Conservation (phyloP, 768 basidiomycete species). For the Xerocomellus dryophilus region DNA sequence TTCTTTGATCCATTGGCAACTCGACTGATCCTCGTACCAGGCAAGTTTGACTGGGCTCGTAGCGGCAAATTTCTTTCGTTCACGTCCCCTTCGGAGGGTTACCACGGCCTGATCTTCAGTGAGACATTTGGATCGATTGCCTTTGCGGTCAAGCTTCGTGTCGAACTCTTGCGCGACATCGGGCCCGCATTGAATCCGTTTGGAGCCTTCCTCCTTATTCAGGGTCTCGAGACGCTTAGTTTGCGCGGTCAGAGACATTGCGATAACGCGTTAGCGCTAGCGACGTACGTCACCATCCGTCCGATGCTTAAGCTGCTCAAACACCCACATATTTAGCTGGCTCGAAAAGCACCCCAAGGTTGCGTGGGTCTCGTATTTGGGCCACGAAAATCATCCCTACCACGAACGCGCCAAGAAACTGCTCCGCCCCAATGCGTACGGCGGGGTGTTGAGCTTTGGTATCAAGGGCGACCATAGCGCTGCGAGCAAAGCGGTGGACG, state of each 20-base stretch:
- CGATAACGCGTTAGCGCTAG: conserved; percentile 53
- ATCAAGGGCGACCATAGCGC: conserved; percentile 52
- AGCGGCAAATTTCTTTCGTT: conserved; percentile 57
- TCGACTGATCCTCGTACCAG: conserved; percentile 25
- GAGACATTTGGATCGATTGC: conserved; percentile 51
- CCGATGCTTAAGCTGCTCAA: background rate
- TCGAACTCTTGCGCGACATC: conserved; percentile 52
- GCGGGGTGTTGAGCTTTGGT: conserved; percentile 79
- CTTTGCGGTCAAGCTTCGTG: conserved; percentile 50
- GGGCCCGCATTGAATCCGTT: conserved; percentile 56
- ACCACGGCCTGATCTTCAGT: conserved; percentile 50
- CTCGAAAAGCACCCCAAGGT: conserved; percentile 65
- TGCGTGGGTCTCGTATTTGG: conserved; percentile 77
- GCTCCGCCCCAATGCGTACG: conserved; percentile 52
- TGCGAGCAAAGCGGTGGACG: conserved; percentile 66
- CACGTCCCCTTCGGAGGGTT: conserved; percentile 53
- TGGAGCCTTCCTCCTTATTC: conserved; percentile 54
- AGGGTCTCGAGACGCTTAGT: conserved; percentile 62
- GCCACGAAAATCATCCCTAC: conserved; percentile 59
- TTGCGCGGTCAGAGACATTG: conserved; percentile 57
- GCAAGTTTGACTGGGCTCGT: conserved; percentile 55
- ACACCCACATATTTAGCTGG: conserved; percentile 31
- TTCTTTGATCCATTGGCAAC: background rate
- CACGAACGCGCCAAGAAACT: conserved; percentile 56
- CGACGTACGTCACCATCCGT: conserved; percentile 30